Evolutionary conservation across 306 rosid genomes (phyloP), one percentile per base, ranked within the genome.

Genomic region (Vigna hirtella): DNA sequence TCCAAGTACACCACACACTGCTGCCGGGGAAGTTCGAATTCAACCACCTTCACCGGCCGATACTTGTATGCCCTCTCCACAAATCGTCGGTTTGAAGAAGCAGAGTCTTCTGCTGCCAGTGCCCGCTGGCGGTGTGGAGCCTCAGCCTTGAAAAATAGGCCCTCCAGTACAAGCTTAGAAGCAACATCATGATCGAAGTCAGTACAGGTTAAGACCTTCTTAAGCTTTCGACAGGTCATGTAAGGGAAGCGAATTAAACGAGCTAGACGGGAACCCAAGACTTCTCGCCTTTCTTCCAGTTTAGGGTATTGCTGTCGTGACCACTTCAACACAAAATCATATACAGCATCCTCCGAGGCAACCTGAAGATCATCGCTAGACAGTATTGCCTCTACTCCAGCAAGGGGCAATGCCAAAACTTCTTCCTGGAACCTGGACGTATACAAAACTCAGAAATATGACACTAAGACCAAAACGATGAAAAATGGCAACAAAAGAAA

Each of bases 281-380:
- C 83, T 63, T 91, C 94, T 80, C 96, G 81, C 74, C 99, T 87
- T 52, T 91, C 98, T 82, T 96, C 99, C 83, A 86, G 76, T 77
- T 84, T 96, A 67, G 88, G 80, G 74, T 79, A 93, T 70, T 87
- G 97, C 30, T 66, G 62, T 86, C 92, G 87, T 17, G 93, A 88
- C 99, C 99, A 96, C 83, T 89, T 96, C 90, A 96, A 83, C 69
- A 93, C 88, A 78, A 96, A 93, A 72, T 96, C 99, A 74, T 93
- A 96, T 2, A 93, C 96, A 65, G 93, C 96, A 88, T 96, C 99
- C 87, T 96, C 99, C 20, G 99, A 96, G 53, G 99, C 94, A 79
- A 96, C 90, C 85, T 96, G 99, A 68, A 96, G 96, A 80, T 86
- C 94, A 57, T 96, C 99, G 71, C 99, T 96, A 32, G 92, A 82